Percentiles rank a stretch among this genome's conserved stretches.
Conservation (phyloP, 305 asterid species). For the Fraxinus platypoda region DNA sequence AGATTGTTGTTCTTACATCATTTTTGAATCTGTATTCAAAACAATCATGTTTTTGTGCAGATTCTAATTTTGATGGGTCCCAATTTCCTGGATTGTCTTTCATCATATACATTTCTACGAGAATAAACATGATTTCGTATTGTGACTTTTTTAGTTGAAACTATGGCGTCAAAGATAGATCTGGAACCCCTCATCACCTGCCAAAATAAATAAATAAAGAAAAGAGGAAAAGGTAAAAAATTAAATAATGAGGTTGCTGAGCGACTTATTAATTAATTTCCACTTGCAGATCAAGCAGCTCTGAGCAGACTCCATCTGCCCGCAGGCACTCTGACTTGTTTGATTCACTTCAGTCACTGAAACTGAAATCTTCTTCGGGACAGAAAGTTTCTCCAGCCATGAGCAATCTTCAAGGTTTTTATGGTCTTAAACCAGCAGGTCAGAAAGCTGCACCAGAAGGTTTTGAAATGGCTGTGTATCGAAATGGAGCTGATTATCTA, state of each 20-base stretch:
- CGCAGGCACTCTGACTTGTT: constrained; percentile 68
- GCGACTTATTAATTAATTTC: constrained; percentile 21
- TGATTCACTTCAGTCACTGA: constrained; percentile 74
- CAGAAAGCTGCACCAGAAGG: constrained; percentile 44
- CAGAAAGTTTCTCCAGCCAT: constrained; percentile 57
- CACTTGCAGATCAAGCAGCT: constrained; percentile 58
- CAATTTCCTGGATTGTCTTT: background rate
- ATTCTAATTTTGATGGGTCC: background rate
- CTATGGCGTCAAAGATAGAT: background rate
- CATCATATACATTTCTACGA: background rate
- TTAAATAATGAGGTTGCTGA: background rate
- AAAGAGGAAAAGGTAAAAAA: background rate
- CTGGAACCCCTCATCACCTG: background rate
- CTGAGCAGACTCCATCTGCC: constrained; percentile 40
- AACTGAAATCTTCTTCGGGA: constrained; percentile 55
- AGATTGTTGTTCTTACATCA: background rate
- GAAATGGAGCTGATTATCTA: constrained; percentile 47
- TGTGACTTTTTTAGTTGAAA: constrained; percentile 7
- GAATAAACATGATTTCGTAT: background rate
- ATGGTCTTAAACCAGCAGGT: constrained; percentile 51
- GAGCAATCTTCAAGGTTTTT: constrained; percentile 61
- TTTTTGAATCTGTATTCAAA: constrained; percentile 3
- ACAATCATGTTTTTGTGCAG: background rate
- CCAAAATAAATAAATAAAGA: background rate
- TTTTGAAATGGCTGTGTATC: constrained; percentile 58